Evolutionary conservation across 768 basidiomycete genomes (phyloP), one percentile per base, ranked within the genome.

Genomic region (Trametes coccinea): DNA sequence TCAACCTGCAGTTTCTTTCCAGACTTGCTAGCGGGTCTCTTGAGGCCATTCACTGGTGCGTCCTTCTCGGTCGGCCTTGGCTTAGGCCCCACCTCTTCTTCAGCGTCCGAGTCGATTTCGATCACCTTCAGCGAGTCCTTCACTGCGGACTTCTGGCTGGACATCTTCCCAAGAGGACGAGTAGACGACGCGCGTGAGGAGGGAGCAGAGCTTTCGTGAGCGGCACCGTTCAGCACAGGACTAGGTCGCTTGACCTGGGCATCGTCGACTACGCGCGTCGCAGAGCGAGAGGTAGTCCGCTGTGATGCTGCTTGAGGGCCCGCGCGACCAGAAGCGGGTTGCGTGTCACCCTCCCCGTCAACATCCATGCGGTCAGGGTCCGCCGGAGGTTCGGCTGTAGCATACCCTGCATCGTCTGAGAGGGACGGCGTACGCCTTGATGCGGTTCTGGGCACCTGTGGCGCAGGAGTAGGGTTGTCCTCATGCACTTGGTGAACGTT

Each of bases 331-430:
- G 37, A 22, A 22, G 22, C 22, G 22, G 22, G 22, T 22, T 22
- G 22, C 22, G 22, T 22, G 22, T 22, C 22, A 22, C 22, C 22
- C 29, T 49, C 53, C 16, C 41, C 46, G 48, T 65, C 62, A 30
- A 60, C 63, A 13, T 63, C 62, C 59, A 60, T 63, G 13, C 17
- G 56, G 7, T 59, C 66, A 11, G 50, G 53, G 31, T 68, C 67
- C 10, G 56, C 29, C 0, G 58, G 60, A 29, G 66, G 61, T 31
- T 70, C 67, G 3, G 71, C 69, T 4, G 70, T 71, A 2, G 66
- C 70, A 56, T 72, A 70, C 3, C 70, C 70, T 4, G 70, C 66
- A 53, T 71, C 71, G 17, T 70, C 67, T 1, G 69, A 70, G 16
- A 69, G 60, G 5, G 65, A 59, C 4, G 67, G 64, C 14, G 62